Conservation (phyloP, 441 rosid genomes). For the Brassica balearica region DNA sequence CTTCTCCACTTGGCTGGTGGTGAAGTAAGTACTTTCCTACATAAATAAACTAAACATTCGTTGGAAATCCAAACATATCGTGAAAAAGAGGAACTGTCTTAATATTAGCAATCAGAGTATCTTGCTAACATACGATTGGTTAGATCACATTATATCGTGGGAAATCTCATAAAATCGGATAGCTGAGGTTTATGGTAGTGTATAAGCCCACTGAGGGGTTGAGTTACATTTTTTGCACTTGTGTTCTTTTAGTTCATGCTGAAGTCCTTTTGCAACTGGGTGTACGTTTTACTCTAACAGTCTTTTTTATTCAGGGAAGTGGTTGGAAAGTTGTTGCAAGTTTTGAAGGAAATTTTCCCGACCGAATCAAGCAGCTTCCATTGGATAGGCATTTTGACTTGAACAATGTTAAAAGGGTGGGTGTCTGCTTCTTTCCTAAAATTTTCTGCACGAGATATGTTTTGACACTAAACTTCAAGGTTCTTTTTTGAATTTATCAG, state of each 20-base stretch:
- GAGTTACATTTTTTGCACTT: not conserved
- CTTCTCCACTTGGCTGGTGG: constrained; percentile 86
- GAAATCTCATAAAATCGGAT: constrained; percentile 16
- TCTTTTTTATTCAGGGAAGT: constrained; percentile 63
- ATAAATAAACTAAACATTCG: constrained; percentile 5
- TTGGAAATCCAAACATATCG: constrained; percentile 21
- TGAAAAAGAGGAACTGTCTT: constrained; percentile 17
- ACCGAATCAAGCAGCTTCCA: constrained; percentile 94
- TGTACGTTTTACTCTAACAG: constrained; percentile 5
- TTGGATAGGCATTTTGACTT: constrained; percentile 94
- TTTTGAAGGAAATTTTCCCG: constrained; percentile 95
- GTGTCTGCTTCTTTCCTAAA: not conserved
- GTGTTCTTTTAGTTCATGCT: constrained; percentile 15
- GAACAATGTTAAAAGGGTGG: constrained; percentile 4
- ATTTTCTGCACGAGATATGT: not conserved
- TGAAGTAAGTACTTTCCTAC: constrained; percentile 70
- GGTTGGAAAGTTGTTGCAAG: constrained; percentile 99
- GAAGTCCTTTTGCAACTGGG: constrained; percentile 11
- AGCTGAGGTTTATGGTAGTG: constrained; percentile 20
- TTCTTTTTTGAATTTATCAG: constrained; percentile 52
- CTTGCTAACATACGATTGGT: constrained; percentile 8
- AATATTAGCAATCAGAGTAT: constrained; percentile 30
- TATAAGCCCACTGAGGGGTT: not conserved
- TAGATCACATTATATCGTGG: constrained; percentile 2
- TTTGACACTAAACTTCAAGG: constrained; percentile 30